Percentiles rank a stretch among this genome's conserved stretches.
Evolutionary conservation across 2,329 filamentous ascomycete species (phyloP).

Genomic region (Furcasterigmium sp.): DNA sequence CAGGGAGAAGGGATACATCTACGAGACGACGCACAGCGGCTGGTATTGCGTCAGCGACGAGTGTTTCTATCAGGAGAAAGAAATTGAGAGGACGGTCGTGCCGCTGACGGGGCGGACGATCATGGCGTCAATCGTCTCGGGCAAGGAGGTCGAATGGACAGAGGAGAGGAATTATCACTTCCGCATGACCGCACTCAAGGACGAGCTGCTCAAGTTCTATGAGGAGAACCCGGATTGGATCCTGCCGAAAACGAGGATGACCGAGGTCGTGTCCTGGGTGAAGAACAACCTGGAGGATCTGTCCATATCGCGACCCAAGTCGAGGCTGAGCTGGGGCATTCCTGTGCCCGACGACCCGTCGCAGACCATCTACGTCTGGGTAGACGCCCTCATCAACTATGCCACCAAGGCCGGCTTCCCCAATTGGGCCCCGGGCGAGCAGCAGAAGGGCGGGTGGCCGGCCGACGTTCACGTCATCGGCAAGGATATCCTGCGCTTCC

Average conservation of each 20-base stretch:
- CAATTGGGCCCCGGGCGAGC: slow-evolving; percentile 59
- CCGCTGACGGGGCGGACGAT: slow-evolving; percentile 77
- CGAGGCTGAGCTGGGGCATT: slow-evolving; percentile 82
- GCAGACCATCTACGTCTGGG: slow-evolving; percentile 97
- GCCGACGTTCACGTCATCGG: slow-evolving; percentile 89
- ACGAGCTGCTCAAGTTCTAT: slow-evolving; percentile 78
- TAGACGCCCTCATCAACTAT: slow-evolving; percentile 90
- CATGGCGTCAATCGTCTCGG: slow-evolving; percentile 80
- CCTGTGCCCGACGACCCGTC: slow-evolving; percentile 75
- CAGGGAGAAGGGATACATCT: slow-evolving; percentile 70
- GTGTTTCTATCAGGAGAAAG: slow-evolving; percentile 81
- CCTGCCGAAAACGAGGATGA: slow-evolving; percentile 65
- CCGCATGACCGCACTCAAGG: slow-evolving; percentile 74
- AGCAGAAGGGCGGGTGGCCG: slow-evolving; percentile 70
- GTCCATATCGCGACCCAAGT: slow-evolving; percentile 77
- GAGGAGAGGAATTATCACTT: slow-evolving; percentile 96
- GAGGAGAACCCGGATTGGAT: slow-evolving; percentile 72
- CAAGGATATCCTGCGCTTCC: slow-evolving; percentile 95
- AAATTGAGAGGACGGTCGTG: slow-evolving; percentile 69
- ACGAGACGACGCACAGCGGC: slow-evolving; percentile 79
- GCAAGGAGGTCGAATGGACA: slow-evolving; percentile 90
- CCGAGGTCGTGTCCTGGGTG: slow-evolving; percentile 75
- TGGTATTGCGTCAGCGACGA: slow-evolving; percentile 98
- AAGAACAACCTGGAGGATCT: slow-evolving; percentile 75
- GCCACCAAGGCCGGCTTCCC: slow-evolving; percentile 84